Evolutionary conservation across 805 yeast genomes (phyloP).

Genomic region (Kuraishia molischiana): DNA sequence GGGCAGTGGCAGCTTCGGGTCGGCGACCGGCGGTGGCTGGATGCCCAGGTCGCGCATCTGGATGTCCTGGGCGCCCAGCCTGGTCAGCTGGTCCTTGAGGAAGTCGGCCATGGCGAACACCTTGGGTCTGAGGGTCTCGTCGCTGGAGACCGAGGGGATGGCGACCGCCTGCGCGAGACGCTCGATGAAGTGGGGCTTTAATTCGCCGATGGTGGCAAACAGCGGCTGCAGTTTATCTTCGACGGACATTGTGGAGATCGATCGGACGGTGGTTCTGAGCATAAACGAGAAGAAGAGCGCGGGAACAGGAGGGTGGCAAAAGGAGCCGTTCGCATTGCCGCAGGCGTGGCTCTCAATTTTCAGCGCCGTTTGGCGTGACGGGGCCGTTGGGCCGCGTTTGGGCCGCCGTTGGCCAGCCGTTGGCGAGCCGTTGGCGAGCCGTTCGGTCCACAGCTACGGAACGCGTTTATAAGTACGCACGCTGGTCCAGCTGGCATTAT

Average conservation of each 20-base stretch:
- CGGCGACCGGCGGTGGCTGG: conserved; percentile 86
- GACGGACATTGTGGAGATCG: conserved; percentile 12
- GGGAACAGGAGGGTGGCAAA: neutral
- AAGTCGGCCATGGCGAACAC: conserved; percentile 88
- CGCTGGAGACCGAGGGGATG: conserved; percentile 91
- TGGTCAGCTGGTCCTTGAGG: conserved; percentile 55
- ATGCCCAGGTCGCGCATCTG: conserved; percentile 74
- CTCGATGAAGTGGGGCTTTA: conserved; percentile 64
- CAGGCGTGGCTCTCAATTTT: neutral
- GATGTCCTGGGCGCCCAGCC: conserved; percentile 75
- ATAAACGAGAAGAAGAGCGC: neutral
- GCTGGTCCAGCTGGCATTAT: too few species aligned
- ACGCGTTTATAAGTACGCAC: too few species aligned
- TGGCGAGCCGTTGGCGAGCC: too few species aligned
- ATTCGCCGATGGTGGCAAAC: conserved; percentile 58
- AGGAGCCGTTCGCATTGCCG: too few species aligned
- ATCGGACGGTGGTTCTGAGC: too few species aligned
- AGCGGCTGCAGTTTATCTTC: conserved; percentile 21
- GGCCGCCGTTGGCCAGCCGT: too few species aligned
- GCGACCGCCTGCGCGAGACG: conserved; percentile 79
- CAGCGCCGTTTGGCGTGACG: too few species aligned
- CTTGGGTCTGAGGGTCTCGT: conserved; percentile 77
- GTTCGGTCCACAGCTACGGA: too few species aligned
- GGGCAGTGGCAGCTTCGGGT: conserved; percentile 65
- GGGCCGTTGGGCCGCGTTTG: too few species aligned